Base-by-base conservation (phyloP, 169 alveolate genomes). In the Plasmodium ovale region DNA sequence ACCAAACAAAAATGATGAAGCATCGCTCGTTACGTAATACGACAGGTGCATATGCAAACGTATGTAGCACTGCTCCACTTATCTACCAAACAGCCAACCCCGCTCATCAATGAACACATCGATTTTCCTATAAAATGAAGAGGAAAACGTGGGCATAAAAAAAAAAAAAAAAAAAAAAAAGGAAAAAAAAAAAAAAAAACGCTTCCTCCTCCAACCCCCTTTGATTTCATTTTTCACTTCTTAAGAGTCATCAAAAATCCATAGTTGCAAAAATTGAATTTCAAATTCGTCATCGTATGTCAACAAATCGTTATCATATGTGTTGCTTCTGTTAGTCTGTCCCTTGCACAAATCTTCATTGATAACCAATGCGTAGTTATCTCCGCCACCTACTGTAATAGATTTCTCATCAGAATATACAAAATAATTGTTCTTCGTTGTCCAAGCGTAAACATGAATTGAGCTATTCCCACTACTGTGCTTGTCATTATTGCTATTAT, bases 381-480 rank as follows among this genome's bases (percentile, higher is more conserved):
- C 96, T 39, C 96, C 95, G 9, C 96, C 96, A 7, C 96, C 96
- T n/a, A 94, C 79, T 33, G 92, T 93, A 31, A 94, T 74, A 27
- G 92, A 70, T 10, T 64, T 87, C 60, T 87, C 93, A 65, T 94
- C 95, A 0, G 96, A 91, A 73, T 92, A 94, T 14, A 92, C 88
- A 74, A 87, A 94, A 74, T 85, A 94, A 67, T 87, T 88, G 39
- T 94, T 94, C 64, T 72, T 77, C 19, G 92, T 92, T 47, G 95
- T 92, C 96, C 96, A 94, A 0, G 79, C 72, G 85, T 84, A 94
- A 2, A 94, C 96, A 64, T 85, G 91, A 67, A 94, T 90, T 33
- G 87, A 25, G 5, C 21, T 25, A 56, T 35, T 56, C 2, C 33
- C 71, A 35, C 42, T 21, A 29, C 23, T 49, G 72, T 16, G 47